Base-by-base conservation (phyloP, 1,284 basidiomycete genomes). In the Golubevia sp. region DNA sequence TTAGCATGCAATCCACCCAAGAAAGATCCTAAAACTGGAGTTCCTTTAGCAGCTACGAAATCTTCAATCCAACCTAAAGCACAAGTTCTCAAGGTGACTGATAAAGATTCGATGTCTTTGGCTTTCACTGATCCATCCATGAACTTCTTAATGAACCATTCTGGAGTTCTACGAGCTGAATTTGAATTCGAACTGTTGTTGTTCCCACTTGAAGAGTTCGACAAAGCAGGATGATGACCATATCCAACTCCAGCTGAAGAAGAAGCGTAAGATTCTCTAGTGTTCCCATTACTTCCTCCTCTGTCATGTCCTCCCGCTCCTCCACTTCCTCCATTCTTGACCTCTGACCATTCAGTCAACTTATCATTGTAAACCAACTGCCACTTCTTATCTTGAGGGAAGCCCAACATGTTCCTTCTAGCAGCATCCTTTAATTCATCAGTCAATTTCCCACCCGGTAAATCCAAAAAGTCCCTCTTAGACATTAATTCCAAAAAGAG, bases 341-440 rank as follows among this genome's bases (percentile, higher is more conserved):
- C 71, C 7, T 77, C 89, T 73, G 89, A 90, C 89, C 90, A 93
- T 50, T 91, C 89, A 62, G 91, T 87, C 61, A 91, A 90, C 74
- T 91, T 91, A 73, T 93, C 91, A 70, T 90, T 93, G 82, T 91
- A 89, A 8, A 98, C 91, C 77, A 98, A 89, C 67, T 88, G 87
- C 95, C 95, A 98, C 85, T 97, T 98, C 82, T 93, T 93, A 56
- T 94, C 91, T 53, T 71, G 61, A 55, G 66, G 66, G 61, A 83
- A 83, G 30, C 62, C 64, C 60, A 79, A 66, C 77, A 83, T 79
- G 68, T 78, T 82, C 30, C 67, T 66, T 4, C 68, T 59, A 18
- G 72, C 74, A 3, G 67, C 71, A 21, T 78, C 67, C 48, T 79
- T 74, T 56, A 73, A 62, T 27, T 70, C 72, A 53, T 79, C 72